phyloP scores from a whole-genome alignment of 2,329 filamentous ascomycete species.

The Ascochyta viciae-villosae region DNA sequence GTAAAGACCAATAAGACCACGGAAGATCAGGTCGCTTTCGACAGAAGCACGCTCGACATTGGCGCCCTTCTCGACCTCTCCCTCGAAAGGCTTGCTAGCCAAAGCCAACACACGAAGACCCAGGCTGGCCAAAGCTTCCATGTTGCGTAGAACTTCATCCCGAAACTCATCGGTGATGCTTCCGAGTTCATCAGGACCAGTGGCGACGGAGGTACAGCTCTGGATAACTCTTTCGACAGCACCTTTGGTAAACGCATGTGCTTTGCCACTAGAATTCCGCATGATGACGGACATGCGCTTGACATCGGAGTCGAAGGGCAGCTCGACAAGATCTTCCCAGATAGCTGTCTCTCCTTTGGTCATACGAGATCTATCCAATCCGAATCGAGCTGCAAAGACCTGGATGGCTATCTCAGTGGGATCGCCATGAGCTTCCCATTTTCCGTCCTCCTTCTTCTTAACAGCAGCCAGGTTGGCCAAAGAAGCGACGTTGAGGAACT shows the following conservation, averaged over 20 bases:
- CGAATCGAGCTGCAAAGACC: conserved; percentile 74
- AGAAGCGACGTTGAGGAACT: conserved; percentile 47
- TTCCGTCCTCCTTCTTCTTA: conserved; percentile 51
- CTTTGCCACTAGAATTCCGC: conserved; percentile 44
- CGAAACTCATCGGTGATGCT: conserved; percentile 62
- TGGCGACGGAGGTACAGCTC: conserved; percentile 63
- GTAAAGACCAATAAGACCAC: conserved; percentile 83
- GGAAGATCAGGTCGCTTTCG: conserved; percentile 73
- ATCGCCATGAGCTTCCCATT: conserved; percentile 49
- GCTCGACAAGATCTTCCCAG: conserved; percentile 63
- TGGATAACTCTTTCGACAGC: conserved; percentile 74
- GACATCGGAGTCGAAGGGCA: conserved; percentile 75
- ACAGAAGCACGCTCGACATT: conserved; percentile 65
- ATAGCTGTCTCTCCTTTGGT: conserved; percentile 45
- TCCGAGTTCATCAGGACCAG: conserved; percentile 49
- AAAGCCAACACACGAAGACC: conserved; percentile 74
- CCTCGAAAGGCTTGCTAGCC: conserved; percentile 58
- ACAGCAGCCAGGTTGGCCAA: conserved; percentile 62
- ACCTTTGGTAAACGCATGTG: conserved; percentile 66
- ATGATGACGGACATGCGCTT: conserved; percentile 81
- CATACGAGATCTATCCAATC: conserved; percentile 64
- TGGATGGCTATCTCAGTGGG: conserved; percentile 76
- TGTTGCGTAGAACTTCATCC: conserved; percentile 67
- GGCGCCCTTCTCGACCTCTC: conserved; percentile 53
- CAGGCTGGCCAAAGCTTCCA: conserved; percentile 71